Evolutionary conservation across 306 rosid genomes (phyloP), one percentile per base, ranked within the genome.

Genomic region (Malus orientalis): DNA sequence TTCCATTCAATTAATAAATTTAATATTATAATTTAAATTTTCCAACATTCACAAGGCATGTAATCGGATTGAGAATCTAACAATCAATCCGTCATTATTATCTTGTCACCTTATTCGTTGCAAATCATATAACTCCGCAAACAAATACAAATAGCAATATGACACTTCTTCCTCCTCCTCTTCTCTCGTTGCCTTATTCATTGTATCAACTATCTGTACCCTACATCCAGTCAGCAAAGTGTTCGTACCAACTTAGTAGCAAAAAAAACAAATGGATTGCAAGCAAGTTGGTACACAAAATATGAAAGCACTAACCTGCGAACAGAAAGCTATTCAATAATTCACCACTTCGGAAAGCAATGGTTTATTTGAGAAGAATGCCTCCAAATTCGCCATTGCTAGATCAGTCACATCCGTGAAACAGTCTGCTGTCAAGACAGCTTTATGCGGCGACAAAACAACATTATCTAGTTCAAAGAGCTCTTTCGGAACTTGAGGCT

Each of bases 301-400:
- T 42, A 10, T 59, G 77, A 25, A 54, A 6, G 44, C 1, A 23
- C 58, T 25, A 23, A 59, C 69, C 23, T 38, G 14, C 40, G 16
- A 59, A 47, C 11, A 61, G 25, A 5, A 18, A 1, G 19, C 3
- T 29, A 12, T 58, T 80, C 80, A 77, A 57, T 67, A 27, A 47
- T 42, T 27, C 54, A 18, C 33, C 57, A 78, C 67, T 38, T 53
- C 68, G 57, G 74, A 40, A 25, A 83, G 69, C 30, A 86, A 73
- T 40, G 90, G 86, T 65, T 84, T 80, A 71, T 79, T 82, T 18
- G 84, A 86, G 81, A 86, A 86, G 81, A 87, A 88, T 16, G 91
- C 92, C 33, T 81, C 81, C 76, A 90, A 74, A 67, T 90, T 90
- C 2, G 40, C 81, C 19, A 60, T 59, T 57, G 77, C 6, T 8